Conservation (phyloP, 2,329 filamentous ascomycete species). For the Penicillium corylophilum region DNA sequence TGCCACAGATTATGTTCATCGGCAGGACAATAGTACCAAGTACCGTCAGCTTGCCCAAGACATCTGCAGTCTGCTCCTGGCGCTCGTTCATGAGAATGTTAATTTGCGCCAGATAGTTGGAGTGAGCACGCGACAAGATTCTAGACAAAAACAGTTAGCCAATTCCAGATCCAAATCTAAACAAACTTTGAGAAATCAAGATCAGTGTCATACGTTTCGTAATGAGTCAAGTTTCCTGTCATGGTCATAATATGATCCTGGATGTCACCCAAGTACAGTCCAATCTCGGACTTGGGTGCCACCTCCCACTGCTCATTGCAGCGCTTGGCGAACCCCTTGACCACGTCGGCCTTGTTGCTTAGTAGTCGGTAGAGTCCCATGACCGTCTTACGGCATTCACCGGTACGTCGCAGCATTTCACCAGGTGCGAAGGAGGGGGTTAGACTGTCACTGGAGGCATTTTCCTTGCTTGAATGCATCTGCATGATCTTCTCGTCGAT, state of each 20-base stretch:
- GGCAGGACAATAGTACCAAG: slow-evolving; percentile 94
- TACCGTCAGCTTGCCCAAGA: slow-evolving; percentile 90
- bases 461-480: slow-evolving; percentile 61
- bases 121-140: slow-evolving; percentile 85
- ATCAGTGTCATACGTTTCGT: slow-evolving; percentile 72
- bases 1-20: slow-evolving; percentile 98
- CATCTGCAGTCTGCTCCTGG: slow-evolving; percentile 91
- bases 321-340: slow-evolving; percentile 97
- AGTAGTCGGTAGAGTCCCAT: slow-evolving; percentile 92
- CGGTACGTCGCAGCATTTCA: slow-evolving; percentile 92
- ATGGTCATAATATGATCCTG: slow-evolving; percentile 99
- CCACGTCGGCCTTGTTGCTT: slow-evolving; percentile 97
- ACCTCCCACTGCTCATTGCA: slow-evolving; percentile 99
- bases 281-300: slow-evolving; percentile 90
- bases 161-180: slow-evolving; percentile 1
- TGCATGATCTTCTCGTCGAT: slow-evolving; percentile 90
- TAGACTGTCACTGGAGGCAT: slow-evolving; percentile 30
- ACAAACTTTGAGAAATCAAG: not conserved
- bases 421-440: slow-evolving; percentile 50
- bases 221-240: slow-evolving; percentile 93
- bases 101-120: slow-evolving; percentile 98
- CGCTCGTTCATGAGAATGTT: slow-evolving; percentile 99
- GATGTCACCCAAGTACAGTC: slow-evolving; percentile 95
- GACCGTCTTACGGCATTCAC: slow-evolving; percentile 93
- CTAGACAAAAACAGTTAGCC: slow-evolving; percentile 46